Evolutionary conservation across 148 eudicot species (phyloP), one percentile per base, ranked within the genome.

Genomic region (Spergularia marina): DNA sequence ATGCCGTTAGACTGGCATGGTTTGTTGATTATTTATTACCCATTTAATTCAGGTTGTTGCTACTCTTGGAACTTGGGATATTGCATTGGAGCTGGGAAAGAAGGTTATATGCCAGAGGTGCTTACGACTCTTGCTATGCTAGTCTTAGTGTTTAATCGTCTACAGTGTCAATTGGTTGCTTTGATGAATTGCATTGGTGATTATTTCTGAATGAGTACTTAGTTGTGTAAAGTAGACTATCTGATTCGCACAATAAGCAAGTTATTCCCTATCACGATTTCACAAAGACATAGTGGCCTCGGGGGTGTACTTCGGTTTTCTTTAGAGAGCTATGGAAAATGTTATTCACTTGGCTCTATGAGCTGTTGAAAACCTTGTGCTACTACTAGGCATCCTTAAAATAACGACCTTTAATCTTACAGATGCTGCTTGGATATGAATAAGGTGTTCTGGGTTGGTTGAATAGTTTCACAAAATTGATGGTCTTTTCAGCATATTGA

Each of bases 81-180:
- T 93, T 65, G 89, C 97, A 40, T 65, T 89, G 41, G 97, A 93
- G 80, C 78, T 93, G 53, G 98, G 91, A 61, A 93, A 87, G 87
- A 93, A 93, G 81, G 90, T 93, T 62, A 53, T 88, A 25, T 83
- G 97, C 74, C 96, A 89, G 71, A 93, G 98, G 98, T 93, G 82
- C 78, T 73, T 79, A 73, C 53, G 69, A 55, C 21, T 70, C 59
- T 51, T 70, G 36, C 68, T 61, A 40, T 62, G 25, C 12, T 4
- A 15, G 54, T 60, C 74, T 60, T 79, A 16, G n/a, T 66, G 34
- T 44, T 40, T 68, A 49, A 58, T 56, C n/a, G 14, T 44, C 8
- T 6, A 44, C 5, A 44, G 10, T 20, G 11, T 47, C 18, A 15
- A 44, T 21, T 57, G 41, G 23, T 15, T 49, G 49, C 60, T 34